These are phyloP conservation scores for Rhytidiadelphus loreus DNA, from an alignment of 225 moss, liverwort and hornwort genomes.

Conservation along the genomic window DNA sequence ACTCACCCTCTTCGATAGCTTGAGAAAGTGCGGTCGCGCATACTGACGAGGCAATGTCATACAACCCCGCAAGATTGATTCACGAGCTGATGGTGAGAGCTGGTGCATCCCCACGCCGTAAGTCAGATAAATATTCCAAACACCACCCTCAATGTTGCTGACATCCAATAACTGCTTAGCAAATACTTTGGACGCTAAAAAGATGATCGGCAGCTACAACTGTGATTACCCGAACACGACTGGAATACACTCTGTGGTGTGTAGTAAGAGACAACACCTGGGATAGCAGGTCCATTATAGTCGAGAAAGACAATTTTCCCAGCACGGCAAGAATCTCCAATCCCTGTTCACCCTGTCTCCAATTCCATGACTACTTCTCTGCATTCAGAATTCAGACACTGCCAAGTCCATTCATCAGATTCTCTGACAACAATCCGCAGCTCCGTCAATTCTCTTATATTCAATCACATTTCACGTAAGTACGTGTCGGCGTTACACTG, in stretches of 20 bases:
- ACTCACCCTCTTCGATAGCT: constrained; percentile 11
- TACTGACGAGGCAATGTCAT: not conserved
- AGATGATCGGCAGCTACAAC: not conserved
- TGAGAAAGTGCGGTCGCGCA: not conserved
- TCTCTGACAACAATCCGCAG: not conserved
- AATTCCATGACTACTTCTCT: constrained; percentile 14
- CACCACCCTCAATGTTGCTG: not conserved
- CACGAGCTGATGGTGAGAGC: not conserved
- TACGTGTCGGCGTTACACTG: not conserved
- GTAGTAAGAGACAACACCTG: not conserved
- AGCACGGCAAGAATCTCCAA: not conserved
- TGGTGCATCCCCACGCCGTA: not conserved
- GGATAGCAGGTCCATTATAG: constrained; percentile 12
- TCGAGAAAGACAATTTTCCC: not conserved
- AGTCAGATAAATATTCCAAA: not conserved
- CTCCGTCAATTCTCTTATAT: not conserved
- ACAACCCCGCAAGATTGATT: not conserved
- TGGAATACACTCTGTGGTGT: not conserved
- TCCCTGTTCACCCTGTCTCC: not conserved
- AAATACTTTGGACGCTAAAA: not conserved
- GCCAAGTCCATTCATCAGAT: not conserved
- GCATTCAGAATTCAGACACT: not conserved
- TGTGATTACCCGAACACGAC: not conserved
- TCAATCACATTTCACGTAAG: not conserved
- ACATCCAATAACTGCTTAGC: not conserved